Base-by-base conservation (phyloP, 108 stramenopile species). In the Stephanodiscus triporus region DNA sequence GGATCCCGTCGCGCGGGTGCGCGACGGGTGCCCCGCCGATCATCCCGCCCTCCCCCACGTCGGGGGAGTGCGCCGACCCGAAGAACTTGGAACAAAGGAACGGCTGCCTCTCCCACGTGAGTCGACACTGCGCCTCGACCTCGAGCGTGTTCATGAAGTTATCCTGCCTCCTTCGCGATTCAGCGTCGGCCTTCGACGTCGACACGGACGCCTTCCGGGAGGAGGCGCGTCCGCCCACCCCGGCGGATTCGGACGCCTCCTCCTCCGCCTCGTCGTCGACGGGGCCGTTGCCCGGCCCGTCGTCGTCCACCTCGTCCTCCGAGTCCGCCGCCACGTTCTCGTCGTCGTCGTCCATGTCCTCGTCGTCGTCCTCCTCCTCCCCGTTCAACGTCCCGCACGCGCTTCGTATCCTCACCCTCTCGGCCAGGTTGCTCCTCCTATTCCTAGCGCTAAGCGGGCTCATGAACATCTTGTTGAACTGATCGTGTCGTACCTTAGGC, bases 381-480 rank as follows among this genome's bases (percentile, higher is more conserved):
- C 57, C 69, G 4, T 48, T 67, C 56, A 89, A 43, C 37, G n/a
- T 69, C n/a, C 37, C 54, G 48, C 84, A 76, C 72, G 95, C 95
- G 27, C 93, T 83, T 19, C 70, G 68, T 45, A 96, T 75, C 45
- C 65, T 50, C 26, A 96, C 86, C 22, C 87, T 84, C 53, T 92
- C 80, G 9, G 80, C 79, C 24, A 76, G 59, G 68, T 96, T 96
- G 20, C 60, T 63, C 68, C 83, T 81, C 53, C 65, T 72, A 37
- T 77, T 63, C 49, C 68, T 72, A 6, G 68, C 76, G 3, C 84
- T 48, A 23, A 97, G 47, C 0, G 84, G 66, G 32, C 77, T 69
- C 67, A 91, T 91, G 76, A 99, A 99, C 34, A 99, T 78, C 73
- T 99, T 99, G 79, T 96, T 93, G 85, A 75, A 84, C 40, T 95